Percentiles rank a stretch among this genome's conserved stretches.
Conservation (phyloP, 2,329 filamentous ascomycete species). For the Epichloe aotearoae region DNA sequence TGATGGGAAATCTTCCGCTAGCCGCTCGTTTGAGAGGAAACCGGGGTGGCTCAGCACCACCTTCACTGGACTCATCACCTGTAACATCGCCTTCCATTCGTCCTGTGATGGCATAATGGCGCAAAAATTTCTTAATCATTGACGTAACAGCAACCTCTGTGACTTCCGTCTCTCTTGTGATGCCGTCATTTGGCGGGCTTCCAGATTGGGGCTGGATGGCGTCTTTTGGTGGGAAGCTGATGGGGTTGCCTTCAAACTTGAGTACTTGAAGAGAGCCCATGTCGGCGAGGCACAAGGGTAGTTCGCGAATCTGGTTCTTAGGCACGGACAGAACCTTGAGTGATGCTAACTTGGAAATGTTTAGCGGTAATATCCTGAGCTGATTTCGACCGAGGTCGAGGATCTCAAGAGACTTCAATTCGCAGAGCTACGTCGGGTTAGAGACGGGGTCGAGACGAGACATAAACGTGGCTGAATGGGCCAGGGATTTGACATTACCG, state of each 20-base stretch:
- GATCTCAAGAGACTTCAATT: slow-evolving; percentile 78
- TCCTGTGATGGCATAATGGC: slow-evolving; percentile 37
- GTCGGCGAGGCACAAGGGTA: slow-evolving; percentile 74
- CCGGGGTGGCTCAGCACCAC: slow-evolving; percentile 60
- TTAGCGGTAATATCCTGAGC: slow-evolving; percentile 61
- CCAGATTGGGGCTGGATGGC: slow-evolving; percentile 46
- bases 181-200: slow-evolving; percentile 41
- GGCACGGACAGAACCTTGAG: slow-evolving; percentile 81
- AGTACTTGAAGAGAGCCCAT: slow-evolving; percentile 83
- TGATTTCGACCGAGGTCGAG: slow-evolving; percentile 85
- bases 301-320: slow-evolving; percentile 72
- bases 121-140: slow-evolving; percentile 48
- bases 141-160: slow-evolving; percentile 46
- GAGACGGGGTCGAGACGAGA: slow-evolving; percentile 10
- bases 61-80: slow-evolving; percentile 55
- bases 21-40: slow-evolving; percentile 49
- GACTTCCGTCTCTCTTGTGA: slow-evolving; percentile 45
- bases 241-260: slow-evolving; percentile 79
- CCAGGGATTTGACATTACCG: slow-evolving; percentile 26
- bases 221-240: slow-evolving; percentile 65
- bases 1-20: slow-evolving; percentile 54
- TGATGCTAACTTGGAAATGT: slow-evolving; percentile 68
- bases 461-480: not conserved
- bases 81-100: slow-evolving; percentile 42
- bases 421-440: slow-evolving; percentile 52